Evolutionary conservation across 2,329 filamentous ascomycete genomes (phyloP).

Genomic region (Talaromyces sp.): DNA sequence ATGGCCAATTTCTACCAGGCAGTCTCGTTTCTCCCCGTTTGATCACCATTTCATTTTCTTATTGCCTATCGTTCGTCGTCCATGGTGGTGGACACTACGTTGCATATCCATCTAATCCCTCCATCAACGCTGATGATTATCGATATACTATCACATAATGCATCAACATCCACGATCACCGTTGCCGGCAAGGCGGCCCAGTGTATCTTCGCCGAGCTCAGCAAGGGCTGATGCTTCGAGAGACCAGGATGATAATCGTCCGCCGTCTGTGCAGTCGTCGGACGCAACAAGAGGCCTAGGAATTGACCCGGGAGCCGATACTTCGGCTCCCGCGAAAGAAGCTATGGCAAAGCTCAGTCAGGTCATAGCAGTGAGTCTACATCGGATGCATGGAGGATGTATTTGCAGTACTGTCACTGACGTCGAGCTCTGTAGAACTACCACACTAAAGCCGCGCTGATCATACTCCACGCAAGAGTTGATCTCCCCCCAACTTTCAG

Average conservation of each 20-base stretch:
- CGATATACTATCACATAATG: constrained; percentile 54
- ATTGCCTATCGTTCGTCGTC: constrained; percentile 2
- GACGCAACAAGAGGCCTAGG: constrained; percentile 51
- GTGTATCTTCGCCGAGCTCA: constrained; percentile 68
- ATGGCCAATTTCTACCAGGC: constrained; percentile 36
- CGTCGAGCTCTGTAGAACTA: constrained; percentile 65
- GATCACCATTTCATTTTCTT: constrained; percentile 22
- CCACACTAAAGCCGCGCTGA: constrained; percentile 79
- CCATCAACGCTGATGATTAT: constrained; percentile 7
- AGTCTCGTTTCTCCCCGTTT: constrained; percentile 34
- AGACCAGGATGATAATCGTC: constrained; percentile 59
- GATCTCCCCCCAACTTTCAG: constrained; percentile 59
- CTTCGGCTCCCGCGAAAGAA: constrained; percentile 58
- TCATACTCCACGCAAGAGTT: constrained; percentile 78
- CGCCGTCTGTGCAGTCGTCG: constrained; percentile 52
- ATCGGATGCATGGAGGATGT: background rate
- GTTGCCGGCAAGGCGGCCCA: constrained; percentile 68
- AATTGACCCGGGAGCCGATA: constrained; percentile 48
- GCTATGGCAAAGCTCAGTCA: constrained; percentile 80
- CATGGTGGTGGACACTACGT: background rate
- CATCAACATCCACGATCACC: constrained; percentile 84
- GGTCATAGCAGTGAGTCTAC: constrained; percentile 72
- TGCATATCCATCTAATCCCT: background rate
- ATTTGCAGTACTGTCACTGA: constrained; percentile 21
- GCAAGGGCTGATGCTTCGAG: constrained; percentile 70